Conservation (phyloP, 139 green algal species). For the Tetraselmis chui region DNA sequence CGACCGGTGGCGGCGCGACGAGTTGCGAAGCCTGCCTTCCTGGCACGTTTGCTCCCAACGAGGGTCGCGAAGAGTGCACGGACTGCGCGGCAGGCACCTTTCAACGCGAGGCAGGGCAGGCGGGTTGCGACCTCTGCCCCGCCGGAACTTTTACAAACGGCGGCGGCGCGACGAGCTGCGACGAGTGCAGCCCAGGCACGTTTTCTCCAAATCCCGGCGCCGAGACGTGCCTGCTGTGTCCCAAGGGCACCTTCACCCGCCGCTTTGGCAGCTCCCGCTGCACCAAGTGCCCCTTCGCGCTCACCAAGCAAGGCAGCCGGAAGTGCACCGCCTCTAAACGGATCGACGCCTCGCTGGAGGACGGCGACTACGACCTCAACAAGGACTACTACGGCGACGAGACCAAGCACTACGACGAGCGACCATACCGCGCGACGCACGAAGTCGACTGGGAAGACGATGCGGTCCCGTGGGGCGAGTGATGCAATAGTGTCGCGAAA, state of each 20-base stretch:
- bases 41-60: slow-evolving; percentile 15
- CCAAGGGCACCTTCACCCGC: slow-evolving; percentile 16
- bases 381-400: not conserved
- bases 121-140: slow-evolving; percentile 7
- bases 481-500: no score
- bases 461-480: no score
- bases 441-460: no score
- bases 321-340: not conserved
- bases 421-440: no score
- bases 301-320: not conserved
- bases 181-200: slow-evolving; percentile 7
- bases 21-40: slow-evolving; percentile 23
- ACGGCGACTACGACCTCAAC: not conserved
- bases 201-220: slow-evolving; percentile 1
- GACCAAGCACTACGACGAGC: no score
- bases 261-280: slow-evolving; percentile 7
- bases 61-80: slow-evolving; percentile 7
- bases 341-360: not conserved
- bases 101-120: not conserved
- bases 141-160: slow-evolving; percentile 16
- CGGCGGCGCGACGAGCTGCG: slow-evolving; percentile 12
- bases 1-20: slow-evolving; percentile 1
- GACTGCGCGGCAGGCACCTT: slow-evolving; percentile 15
- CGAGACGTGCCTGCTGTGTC: slow-evolving; percentile 10
- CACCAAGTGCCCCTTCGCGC: slow-evolving; percentile 5